A percentile compares a stretch with the other conserved stretches of the same genome.
These are phyloP conservation scores for Talaromyces verruculosus DNA, from an alignment of 2,329 filamentous ascomycete genomes.

Conservation along the genomic window DNA sequence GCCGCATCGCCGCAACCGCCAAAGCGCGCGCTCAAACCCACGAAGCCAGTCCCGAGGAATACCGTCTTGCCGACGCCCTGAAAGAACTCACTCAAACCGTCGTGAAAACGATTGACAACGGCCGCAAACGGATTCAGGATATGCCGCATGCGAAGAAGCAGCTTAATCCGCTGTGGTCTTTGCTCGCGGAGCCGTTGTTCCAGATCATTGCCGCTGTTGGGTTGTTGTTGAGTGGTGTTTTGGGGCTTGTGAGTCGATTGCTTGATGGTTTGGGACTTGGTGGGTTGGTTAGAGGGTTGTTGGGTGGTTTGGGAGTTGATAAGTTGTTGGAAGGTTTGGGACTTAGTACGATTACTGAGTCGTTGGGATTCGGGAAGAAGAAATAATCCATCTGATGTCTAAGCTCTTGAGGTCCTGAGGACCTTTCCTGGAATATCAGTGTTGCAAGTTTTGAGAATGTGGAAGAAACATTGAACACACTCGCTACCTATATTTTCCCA, in stretches of 20 bases:
- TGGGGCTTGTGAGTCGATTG: constrained; percentile 79
- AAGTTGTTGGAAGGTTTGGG: constrained; percentile 52
- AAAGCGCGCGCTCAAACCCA: constrained; percentile 75
- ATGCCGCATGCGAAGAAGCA: constrained; percentile 96
- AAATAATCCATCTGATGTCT: constrained; percentile 38
- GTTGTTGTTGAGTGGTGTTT: constrained; percentile 75
- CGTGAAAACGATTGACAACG: constrained; percentile 78
- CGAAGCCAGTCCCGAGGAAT: constrained; percentile 80
- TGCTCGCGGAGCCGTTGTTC: constrained; percentile 74
- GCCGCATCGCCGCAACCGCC: constrained; percentile 77
- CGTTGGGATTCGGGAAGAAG: constrained; percentile 50
- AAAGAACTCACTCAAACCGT: constrained; percentile 82
- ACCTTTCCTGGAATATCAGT: constrained; percentile 13
- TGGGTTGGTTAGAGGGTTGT: constrained; percentile 72
- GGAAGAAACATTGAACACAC: neutral
- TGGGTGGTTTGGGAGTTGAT: constrained; percentile 54
- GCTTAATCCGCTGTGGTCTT: constrained; percentile 83
- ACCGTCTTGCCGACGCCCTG: constrained; percentile 76
- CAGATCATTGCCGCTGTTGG: constrained; percentile 92
- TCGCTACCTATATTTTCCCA: neutral
- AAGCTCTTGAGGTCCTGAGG: neutral
- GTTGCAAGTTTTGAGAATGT: neutral
- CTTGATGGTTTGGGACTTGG: constrained; percentile 80
- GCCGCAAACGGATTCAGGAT: constrained; percentile 82
- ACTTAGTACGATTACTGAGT: constrained; percentile 50